phyloP scores from a whole-genome alignment of 495 filamentous ascomycete genomes.

The Annulohypoxylon bovei region DNA sequence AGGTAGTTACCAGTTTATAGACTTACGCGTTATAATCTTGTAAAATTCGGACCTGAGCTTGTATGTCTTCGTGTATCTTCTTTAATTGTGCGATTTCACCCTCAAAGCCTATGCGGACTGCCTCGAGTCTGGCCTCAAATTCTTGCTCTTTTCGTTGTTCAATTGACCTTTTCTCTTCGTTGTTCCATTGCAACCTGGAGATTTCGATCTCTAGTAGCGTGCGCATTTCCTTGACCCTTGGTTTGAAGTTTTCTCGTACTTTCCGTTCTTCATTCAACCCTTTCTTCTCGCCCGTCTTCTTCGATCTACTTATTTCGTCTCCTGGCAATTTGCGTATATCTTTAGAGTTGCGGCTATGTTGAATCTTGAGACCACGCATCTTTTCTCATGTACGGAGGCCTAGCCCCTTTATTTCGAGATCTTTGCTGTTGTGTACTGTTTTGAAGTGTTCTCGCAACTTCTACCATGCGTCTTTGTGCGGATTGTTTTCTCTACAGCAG shows the following conservation, averaged over 20 bases:
- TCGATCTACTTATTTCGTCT: not conserved
- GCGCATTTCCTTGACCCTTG: constrained; percentile 11
- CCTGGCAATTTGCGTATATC: not conserved
- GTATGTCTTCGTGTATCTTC: not conserved
- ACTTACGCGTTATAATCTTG: not conserved
- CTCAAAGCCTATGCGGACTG: not conserved
- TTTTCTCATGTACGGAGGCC: not conserved
- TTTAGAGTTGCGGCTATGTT: not conserved
- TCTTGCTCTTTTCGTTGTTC: not conserved
- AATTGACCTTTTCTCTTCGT: not conserved
- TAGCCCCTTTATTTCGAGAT: constrained; percentile 23
- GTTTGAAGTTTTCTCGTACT: not conserved
- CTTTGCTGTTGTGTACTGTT: not conserved
- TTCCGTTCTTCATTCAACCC: not conserved
- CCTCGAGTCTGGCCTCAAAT: not conserved
- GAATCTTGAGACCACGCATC: not conserved
- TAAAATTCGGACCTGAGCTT: not conserved
- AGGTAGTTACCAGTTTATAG: not conserved
- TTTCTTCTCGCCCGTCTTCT: not conserved
- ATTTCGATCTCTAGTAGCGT: constrained; percentile 6
- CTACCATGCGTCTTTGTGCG: constrained; percentile 5
- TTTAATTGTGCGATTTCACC: not conserved
- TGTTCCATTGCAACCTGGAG: not conserved
- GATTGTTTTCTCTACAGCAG: not conserved
- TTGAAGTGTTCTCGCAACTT: constrained; percentile 10